These are phyloP conservation scores for Hemisphaericaspora subhashii DNA, from an alignment of 1,139 yeast species.

Conservation along the genomic window DNA sequence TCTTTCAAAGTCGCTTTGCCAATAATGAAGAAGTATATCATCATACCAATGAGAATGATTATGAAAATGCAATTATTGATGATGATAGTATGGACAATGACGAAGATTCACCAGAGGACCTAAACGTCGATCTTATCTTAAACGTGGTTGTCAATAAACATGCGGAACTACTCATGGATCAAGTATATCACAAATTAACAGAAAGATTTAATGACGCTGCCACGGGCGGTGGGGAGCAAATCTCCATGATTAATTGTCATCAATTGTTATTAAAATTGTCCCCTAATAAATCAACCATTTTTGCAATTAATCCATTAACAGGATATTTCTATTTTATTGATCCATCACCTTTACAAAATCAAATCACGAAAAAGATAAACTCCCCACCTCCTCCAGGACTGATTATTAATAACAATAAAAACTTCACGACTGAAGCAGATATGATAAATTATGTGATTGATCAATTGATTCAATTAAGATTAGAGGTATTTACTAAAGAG, in stretches of 20 bases:
- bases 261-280: constrained; percentile 39
- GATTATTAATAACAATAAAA: constrained; percentile 14
- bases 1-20: constrained; percentile 9
- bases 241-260: constrained; percentile 30
- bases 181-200: constrained; percentile 20
- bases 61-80: constrained; percentile 6
- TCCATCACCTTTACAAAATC: constrained; percentile 43
- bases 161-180: constrained; percentile 32
- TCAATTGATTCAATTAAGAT: constrained; percentile 45
- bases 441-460: constrained; percentile 36
- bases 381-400: no score
- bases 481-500: constrained; percentile 55
- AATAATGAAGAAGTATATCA: constrained; percentile 4
- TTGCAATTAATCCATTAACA: constrained; percentile 47
- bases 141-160: constrained; percentile 39
- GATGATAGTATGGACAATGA: constrained; percentile 15
- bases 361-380: constrained; percentile 36
- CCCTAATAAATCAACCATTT: constrained; percentile 34
- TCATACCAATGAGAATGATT: no score
- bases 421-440: constrained; percentile 30
- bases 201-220: constrained; percentile 10
- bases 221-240: constrained; percentile 6
- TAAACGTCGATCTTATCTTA: constrained; percentile 37
- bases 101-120: constrained; percentile 26
- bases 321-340: constrained; percentile 46